Percentiles rank a stretch among this genome's conserved stretches.
Evolutionary conservation across 371 early-diverging fungal genomes (phyloP).

Genomic region (Rhizopus stolonifer): DNA sequence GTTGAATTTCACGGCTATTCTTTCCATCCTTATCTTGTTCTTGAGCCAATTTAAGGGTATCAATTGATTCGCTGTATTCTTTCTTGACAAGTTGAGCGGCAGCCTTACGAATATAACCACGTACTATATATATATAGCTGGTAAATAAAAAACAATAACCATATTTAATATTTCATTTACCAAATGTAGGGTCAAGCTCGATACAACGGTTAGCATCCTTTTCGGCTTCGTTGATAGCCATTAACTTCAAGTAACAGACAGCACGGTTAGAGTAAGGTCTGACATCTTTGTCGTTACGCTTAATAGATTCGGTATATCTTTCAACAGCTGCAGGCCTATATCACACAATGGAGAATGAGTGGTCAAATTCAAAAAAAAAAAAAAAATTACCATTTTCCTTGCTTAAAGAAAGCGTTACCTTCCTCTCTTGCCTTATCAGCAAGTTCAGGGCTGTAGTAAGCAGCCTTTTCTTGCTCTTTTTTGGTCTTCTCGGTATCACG

Average conservation of each 20-base stretch:
- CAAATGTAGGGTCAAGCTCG: slow-evolving; percentile 82
- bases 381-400: slow-evolving; percentile 68
- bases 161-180: slow-evolving; percentile 28
- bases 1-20: slow-evolving; percentile 79
- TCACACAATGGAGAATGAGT: background rate
- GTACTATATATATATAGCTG: slow-evolving; percentile 46
- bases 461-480: slow-evolving; percentile 77
- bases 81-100: slow-evolving; percentile 86
- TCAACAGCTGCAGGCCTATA: slow-evolving; percentile 82
- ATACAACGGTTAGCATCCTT: slow-evolving; percentile 94
- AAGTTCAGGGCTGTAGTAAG: slow-evolving; percentile 81
- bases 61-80: slow-evolving; percentile 84
- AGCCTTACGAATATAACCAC: slow-evolving; percentile 97
- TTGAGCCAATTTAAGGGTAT: slow-evolving; percentile 80
- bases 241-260: slow-evolving; percentile 93
- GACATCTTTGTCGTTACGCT: slow-evolving; percentile 90
- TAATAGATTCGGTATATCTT: slow-evolving; percentile 95
- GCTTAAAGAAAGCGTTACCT: slow-evolving; percentile 94
- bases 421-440: slow-evolving; percentile 91
- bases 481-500: slow-evolving; percentile 86
- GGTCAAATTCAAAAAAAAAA: background rate
- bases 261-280: slow-evolving; percentile 95
- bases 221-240: slow-evolving; percentile 92
- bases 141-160: background rate
- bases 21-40: slow-evolving; percentile 82